Evolutionary conservation across 805 yeast genomes (phyloP), one percentile per base, ranked within the genome.

Genomic region (Nakazawaea siamensis): DNA sequence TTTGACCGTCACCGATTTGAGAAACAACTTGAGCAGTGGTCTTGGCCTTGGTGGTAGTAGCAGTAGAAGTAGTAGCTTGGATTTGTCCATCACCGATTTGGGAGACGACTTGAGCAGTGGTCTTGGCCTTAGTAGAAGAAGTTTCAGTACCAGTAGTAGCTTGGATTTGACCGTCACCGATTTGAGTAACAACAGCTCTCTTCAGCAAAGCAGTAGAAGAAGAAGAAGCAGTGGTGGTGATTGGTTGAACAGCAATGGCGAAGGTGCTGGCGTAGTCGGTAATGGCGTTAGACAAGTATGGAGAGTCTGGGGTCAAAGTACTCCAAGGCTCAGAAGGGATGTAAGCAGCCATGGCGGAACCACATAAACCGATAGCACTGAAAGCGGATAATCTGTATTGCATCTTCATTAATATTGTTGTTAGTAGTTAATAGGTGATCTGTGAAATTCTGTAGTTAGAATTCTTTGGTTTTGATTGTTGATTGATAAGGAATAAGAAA

Each of bases 271-370:
- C 40, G 66, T 70, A 71, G 47, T 73, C 73, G 31, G 83, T 72
- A 33, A 67, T 46, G 42, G 75, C 80, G 49, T 76, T 75, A 9
- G 73, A 45, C 41, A 67, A 66, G 31, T 68, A 50, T 15, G 71
- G 54, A 31, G 70, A 71, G 27, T 56, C 38, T 46, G 92, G 88
- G 25, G 87, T 79, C 56, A 81, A 66, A 37, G 86, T 76, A 36
- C 80, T 57, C 82, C 82, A 80, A 48, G 80, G 76, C 41, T 73
- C 79, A 35, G 76, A 56, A 43, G 81, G 82, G 45, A 75, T 72
- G 46, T 70, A 70, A 39, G 84, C 84, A 34, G 81, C 80, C 34
- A 66, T 35, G 23, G 77, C 64, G 13, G 64, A 40, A n/a, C 73
- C 54, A 35, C 68, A 66, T 27, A 73, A 51, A 44, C 73, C 59